Base-by-base conservation (phyloP, 345 rosid species). In the Isatis tinctoria region DNA sequence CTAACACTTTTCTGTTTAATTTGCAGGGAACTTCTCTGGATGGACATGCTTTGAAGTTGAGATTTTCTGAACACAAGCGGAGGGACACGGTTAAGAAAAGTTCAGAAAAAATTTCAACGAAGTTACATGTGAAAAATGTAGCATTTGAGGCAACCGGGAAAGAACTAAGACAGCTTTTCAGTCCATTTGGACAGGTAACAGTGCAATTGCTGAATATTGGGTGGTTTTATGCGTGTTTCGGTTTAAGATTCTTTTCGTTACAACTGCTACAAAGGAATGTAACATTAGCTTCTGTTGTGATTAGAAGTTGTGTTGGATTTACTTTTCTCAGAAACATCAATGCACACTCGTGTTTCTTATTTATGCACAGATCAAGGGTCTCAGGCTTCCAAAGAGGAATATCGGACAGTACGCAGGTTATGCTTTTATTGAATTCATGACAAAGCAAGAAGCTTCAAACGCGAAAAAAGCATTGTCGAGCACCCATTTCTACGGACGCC, bases 81-180 rank as follows among this genome's bases (percentile, higher is more conserved):
- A 87, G 87, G 69, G 97, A 90, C 48, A 81, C 73, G 53, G 81
- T 67, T 32, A 70, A 45, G 54, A 90, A 83, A 73, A 86, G 82
- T 52, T 85, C 65, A 32, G 89, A 69, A 60, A 85, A 63, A 82
- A 81, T 88, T 72, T 82, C 90, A 0, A 92, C 92, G 45, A 95
- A 95, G 83, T 69, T 95, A 40, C 93, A 88, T 43, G 91, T 92
- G 62, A 89, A 79, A 80, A 92, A 95, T 77, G 94, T 95, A 61
- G 96, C 99, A 70, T 95, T 95, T 60, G 97, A 95, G 79, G 98
- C 99, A 61, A 95, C 98, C 5, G 81, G 86, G 80, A 92, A 90
- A 70, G 99, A 95, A 78, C 82, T 95, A 51, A 85, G 86, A 80
- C 96, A 88, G 82, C 84, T 95, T 22, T 92, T 92, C 80, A 85